A percentile compares a stretch with the other conserved stretches of the same genome.
Evolutionary conservation across 2,329 filamentous ascomycete genomes (phyloP).

Genomic region (Neonectria sp.): DNA sequence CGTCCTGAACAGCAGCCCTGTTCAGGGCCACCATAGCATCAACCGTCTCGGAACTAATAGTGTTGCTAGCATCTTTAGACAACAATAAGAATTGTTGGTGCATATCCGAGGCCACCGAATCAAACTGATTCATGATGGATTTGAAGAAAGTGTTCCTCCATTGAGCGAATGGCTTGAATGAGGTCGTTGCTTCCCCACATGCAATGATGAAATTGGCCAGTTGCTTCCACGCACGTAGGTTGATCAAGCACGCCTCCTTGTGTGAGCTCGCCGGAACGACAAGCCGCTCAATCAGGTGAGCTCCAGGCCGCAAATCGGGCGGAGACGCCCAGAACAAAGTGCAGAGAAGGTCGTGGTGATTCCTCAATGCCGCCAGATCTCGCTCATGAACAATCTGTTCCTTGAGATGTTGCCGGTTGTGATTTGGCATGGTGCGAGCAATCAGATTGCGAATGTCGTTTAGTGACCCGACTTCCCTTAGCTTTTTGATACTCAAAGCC

Average conservation of each 20-base stretch:
- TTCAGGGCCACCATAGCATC: conserved; percentile 67
- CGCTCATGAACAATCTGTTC: conserved; percentile 72
- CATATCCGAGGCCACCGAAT: conserved; percentile 69
- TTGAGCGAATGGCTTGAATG: conserved; percentile 61
- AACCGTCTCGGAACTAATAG: conserved; percentile 61
- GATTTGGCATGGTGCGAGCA: conserved; percentile 75
- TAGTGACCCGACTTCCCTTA: conserved; percentile 61
- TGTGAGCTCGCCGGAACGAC: conserved; percentile 74
- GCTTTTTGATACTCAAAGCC: conserved; percentile 68
- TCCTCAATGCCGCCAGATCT: conserved; percentile 75
- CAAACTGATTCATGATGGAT: conserved; percentile 71
- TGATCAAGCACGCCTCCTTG: conserved; percentile 77
- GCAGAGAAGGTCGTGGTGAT: conserved; percentile 78
- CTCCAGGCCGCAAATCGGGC: conserved; percentile 65
- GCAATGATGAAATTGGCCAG: conserved; percentile 72
- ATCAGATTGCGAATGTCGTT: conserved; percentile 76
- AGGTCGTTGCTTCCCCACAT: conserved; percentile 60
- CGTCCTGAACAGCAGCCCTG: conserved; percentile 67
- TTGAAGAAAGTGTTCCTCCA: conserved; percentile 73
- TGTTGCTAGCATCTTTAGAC: conserved; percentile 60
- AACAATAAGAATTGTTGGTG: conserved; percentile 68
- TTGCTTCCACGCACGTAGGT: conserved; percentile 74
- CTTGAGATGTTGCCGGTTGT: conserved; percentile 75
- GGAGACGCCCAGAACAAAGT: conserved; percentile 77
- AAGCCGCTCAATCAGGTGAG: conserved; percentile 71